Base-by-base conservation (phyloP, 768 basidiomycete species). In the Tulasnella calospora region DNA sequence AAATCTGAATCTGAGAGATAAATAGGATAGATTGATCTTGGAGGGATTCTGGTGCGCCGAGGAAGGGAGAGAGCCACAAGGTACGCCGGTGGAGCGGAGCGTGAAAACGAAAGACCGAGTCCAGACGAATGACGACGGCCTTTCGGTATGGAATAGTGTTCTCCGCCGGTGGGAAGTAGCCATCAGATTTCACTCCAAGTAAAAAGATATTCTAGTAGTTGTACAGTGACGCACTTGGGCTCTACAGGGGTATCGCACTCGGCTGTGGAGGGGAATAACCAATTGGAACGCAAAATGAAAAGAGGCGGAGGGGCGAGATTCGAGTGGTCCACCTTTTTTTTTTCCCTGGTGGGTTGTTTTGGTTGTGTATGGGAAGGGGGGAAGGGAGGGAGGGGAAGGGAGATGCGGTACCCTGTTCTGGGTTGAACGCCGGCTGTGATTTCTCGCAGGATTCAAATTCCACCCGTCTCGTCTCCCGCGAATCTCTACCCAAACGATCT, bases 401-500 rank as follows among this genome's bases (percentile, higher is more conserved):
- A 30, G 61, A 67, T 67, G 27, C 30, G 61, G 61, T 30, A 67
- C 61, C 61, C 61, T 67, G 61, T 67, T 67, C 30, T 35, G 61
- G 61, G 51, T 67, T 67, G 61, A 67, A 67, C 61, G 61, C 61
- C 61, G 61, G 61, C 27, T 67, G 61, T 67, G 61, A 67, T 67
- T 67, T 67, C 61, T 67, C 51, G 51, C 51, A 51, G 51, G 51
- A 51, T 51, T 67, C 61, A 67, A 67, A 67, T 67, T 67, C 61
- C n/a, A 67, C 27, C 61, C 61, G 61, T 67, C 61, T 67, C 61
- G 27, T 67, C 61, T 67, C 61, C 61, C 61, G 61, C 61, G 61
- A 67, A 67, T 41, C 71, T 73, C 71, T 27, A 33, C n/a, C 74
- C 74, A 74, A 47, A 74, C 41, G 27, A 41, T 47, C 46, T 35